Percentiles rank a stretch among this genome's conserved stretches.
phyloP scores from a whole-genome alignment of 2,329 filamentous ascomycete species.

The Pseudogymnoascus sp. region DNA sequence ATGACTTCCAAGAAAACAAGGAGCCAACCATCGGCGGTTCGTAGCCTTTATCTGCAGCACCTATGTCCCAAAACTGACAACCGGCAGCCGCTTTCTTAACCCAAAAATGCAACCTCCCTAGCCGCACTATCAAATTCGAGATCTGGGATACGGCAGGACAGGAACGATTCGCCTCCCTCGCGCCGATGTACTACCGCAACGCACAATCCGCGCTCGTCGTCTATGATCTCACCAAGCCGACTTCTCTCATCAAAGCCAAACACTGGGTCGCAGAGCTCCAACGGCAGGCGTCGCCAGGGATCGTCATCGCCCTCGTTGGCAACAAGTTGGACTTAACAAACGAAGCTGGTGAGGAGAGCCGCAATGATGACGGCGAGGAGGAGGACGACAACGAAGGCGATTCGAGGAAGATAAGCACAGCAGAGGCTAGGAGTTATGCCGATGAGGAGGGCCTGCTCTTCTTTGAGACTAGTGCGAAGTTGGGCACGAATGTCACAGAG shows the following conservation, averaged over 20 bases:
- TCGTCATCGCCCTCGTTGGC: conserved; percentile 92
- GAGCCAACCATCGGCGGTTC: conserved; percentile 96
- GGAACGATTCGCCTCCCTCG: conserved; percentile 91
- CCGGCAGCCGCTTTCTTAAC: conserved; percentile 84
- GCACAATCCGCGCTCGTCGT: conserved; percentile 95
- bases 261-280: conserved; percentile 98
- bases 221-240: conserved; percentile 96
- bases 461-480: conserved; percentile 98
- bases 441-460: conserved; percentile 92
- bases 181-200: conserved; percentile 99
- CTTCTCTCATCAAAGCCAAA: conserved; percentile 90
- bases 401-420: conserved; percentile 80
- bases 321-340: conserved; percentile 91
- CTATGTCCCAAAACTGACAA: conserved; percentile 8
- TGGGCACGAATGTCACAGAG: conserved; percentile 84
- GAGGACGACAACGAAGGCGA: conserved; percentile 51
- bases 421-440: conserved; percentile 85
- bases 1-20: conserved; percentile 99
- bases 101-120: conserved; percentile 95
- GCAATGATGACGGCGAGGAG: conserved; percentile 42
- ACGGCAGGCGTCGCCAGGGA: conserved; percentile 88
- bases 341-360: conserved; percentile 41
- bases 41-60: conserved; percentile 20
- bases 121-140: conserved; percentile 84
- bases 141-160: conserved; percentile 99